Conservation (phyloP, 345 rosid genomes). For the Populus davidiana region DNA sequence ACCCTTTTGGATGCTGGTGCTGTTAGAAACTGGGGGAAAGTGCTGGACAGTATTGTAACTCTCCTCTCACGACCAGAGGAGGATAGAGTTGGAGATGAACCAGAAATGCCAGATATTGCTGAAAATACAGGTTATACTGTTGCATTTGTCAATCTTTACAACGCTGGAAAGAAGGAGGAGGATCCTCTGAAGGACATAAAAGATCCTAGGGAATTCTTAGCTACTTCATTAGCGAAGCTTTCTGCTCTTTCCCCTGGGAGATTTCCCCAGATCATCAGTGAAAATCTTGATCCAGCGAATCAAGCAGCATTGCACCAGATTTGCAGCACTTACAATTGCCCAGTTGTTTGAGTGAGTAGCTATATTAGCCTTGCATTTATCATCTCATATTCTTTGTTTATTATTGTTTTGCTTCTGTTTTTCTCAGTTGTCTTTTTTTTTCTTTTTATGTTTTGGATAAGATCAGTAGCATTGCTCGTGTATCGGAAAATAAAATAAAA, state of each 20-base stretch:
- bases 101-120: constrained; percentile 83
- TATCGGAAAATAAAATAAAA: neutral
- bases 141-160: constrained; percentile 71
- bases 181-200: constrained; percentile 77
- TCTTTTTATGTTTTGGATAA: neutral
- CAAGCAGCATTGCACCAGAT: constrained; percentile 67
- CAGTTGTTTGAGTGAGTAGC: constrained; percentile 60
- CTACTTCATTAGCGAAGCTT: constrained; percentile 57
- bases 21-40: constrained; percentile 65
- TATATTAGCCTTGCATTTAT: neutral
- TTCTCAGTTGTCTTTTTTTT: neutral
- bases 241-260: constrained; percentile 67
- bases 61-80: constrained; percentile 84
- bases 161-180: constrained; percentile 87
- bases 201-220: constrained; percentile 78
- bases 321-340: constrained; percentile 55
- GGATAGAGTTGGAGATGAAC: constrained; percentile 71
- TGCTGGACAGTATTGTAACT: constrained; percentile 78
- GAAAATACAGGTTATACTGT: constrained; percentile 83
- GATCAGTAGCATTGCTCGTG: neutral
- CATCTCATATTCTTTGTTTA: neutral
- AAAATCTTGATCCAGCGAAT: constrained; percentile 69
- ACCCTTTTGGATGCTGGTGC: constrained; percentile 61
- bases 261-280: constrained; percentile 65
- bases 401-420: neutral